Evolutionary conservation across 1,284 basidiomycete genomes (phyloP).

Genomic region (Austropuccinia psidii): DNA sequence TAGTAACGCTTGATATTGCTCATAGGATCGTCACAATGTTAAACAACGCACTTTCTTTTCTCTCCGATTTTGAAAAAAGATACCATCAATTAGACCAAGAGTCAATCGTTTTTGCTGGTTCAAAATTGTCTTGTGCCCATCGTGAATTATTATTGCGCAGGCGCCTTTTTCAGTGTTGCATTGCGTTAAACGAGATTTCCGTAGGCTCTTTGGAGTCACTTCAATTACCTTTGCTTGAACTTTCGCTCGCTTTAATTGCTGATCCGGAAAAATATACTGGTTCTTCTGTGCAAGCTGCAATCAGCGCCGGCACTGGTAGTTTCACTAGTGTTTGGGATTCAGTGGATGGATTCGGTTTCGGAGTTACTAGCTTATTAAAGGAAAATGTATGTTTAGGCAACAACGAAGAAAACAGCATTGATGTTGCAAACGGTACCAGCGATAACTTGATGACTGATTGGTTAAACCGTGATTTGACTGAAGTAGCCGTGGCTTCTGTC

Average conservation of each 20-base stretch:
- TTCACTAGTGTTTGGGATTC: slow-evolving; percentile 81
- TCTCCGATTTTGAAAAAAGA: slow-evolving; percentile 33
- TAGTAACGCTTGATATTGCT: slow-evolving; percentile 33
- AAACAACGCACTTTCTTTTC: slow-evolving; percentile 36
- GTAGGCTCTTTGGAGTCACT: slow-evolving; percentile 63
- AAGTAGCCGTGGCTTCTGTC: slow-evolving; percentile 22
- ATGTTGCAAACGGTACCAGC: background rate
- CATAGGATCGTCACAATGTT: slow-evolving; percentile 24
- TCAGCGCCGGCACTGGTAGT: slow-evolving; percentile 73
- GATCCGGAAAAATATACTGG: slow-evolving; percentile 63
- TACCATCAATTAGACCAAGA: slow-evolving; percentile 23
- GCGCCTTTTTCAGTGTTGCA: slow-evolving; percentile 82
- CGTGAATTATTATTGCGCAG: slow-evolving; percentile 75
- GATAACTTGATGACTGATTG: slow-evolving; percentile 20
- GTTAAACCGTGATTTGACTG: slow-evolving; percentile 33
- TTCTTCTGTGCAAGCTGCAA: slow-evolving; percentile 83
- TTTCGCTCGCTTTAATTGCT: slow-evolving; percentile 73
- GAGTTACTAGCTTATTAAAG: slow-evolving; percentile 63
- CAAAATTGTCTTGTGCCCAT: slow-evolving; percentile 59
- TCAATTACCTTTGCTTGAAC: slow-evolving; percentile 72
- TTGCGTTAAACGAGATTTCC: slow-evolving; percentile 65
- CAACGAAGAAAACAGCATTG: background rate
- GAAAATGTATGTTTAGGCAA: slow-evolving; percentile 42
- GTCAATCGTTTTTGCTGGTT: slow-evolving; percentile 13
- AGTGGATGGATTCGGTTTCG: slow-evolving; percentile 83